These are phyloP conservation scores for Lycium ferocissimum DNA, from an alignment of 257 asterid species.

Conservation along the genomic window DNA sequence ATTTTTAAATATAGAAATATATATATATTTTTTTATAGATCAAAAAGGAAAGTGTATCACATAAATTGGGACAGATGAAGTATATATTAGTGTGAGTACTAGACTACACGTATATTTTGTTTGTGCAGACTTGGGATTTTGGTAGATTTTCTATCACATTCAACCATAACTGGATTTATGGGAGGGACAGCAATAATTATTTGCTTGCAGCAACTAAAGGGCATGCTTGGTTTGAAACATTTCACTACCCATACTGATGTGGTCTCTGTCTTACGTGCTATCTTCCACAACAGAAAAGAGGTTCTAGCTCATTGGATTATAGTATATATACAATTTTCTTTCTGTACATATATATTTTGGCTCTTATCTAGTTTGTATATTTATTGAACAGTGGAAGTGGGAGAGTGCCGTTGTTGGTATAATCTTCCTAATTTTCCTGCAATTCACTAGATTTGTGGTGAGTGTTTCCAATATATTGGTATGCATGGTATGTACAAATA, in stretches of 20 bases:
- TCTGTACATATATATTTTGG: too few species aligned
- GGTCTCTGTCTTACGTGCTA: conserved; percentile 46
- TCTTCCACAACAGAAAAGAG: conserved; percentile 54
- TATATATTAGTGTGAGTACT: too few species aligned
- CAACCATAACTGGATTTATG: conserved; percentile 86
- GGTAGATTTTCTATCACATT: conserved; percentile 83
- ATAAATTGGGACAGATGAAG: too few species aligned
- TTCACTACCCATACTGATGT: conserved; percentile 66
- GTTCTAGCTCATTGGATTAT: conserved; percentile 32
- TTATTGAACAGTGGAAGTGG: conserved; percentile 64
- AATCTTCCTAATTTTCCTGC: conserved; percentile 69
- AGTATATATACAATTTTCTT: too few species aligned
- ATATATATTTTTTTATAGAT: too few species aligned
- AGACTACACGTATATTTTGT: too few species aligned
- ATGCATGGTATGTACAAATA: neutral
- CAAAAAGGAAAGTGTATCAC: too few species aligned
- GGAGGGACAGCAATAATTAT: conserved; percentile 82
- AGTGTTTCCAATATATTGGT: neutral
- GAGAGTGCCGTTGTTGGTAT: conserved; percentile 55
- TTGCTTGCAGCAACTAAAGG: conserved; percentile 77
- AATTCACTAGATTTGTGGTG: conserved; percentile 65
- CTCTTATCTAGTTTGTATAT: too few species aligned
- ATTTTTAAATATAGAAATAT: too few species aligned
- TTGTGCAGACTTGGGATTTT: conserved; percentile 68
- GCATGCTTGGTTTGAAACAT: conserved; percentile 69